Base-by-base conservation (phyloP, 768 basidiomycete genomes). In the Mycena alexandri region DNA sequence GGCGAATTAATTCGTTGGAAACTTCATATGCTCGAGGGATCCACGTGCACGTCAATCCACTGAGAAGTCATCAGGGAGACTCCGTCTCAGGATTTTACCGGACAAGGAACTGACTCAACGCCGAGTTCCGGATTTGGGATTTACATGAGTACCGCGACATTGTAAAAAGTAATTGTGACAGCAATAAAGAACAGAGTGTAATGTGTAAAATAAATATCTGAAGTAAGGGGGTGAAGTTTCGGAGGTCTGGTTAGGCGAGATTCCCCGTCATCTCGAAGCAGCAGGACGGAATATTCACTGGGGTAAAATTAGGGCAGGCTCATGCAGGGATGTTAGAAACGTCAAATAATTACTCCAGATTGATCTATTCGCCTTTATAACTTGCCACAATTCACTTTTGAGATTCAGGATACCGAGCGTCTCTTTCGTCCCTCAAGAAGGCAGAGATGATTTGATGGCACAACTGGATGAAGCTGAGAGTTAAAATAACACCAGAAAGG, bases 371-470 rank as follows among this genome's bases (percentile, higher is more conserved):
- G 25, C 50, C 16, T 51, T 51, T 17, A 24, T 51, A 29, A 51
- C 50, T 9, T 33, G 25, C 50, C 50, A 51, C 13, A 14, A 29
- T 1, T 51, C 50, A 5, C 19, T 5, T 29, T 51, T 29, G 29
- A 29, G 6, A 29, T 29, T 6, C 29, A 29, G 29, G 3, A 29
- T 29, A 3, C 29, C 29, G 29, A 29, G 29, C 3, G 6, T 29
- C 6, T 29, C 29, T 29, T 29, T 29, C 29, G 29, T n/a, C 29
- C 6, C 29, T 29, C 3, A 6, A 29, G 29, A 51, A 41, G 11
- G 38, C 48, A 24, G 47, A 55, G 44, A 59, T 8, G 44, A 22
- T 33, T 59, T 11, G 54, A 56, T 41, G 54, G 54, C 10, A 5
- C 50, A 51, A 51, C 50, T 48, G 22, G 14, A 12, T 43, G 11